Percentiles rank a stretch among this genome's conserved stretches.
phyloP scores from a whole-genome alignment of 306 rosid species.

The Pyrus betulifolia region DNA sequence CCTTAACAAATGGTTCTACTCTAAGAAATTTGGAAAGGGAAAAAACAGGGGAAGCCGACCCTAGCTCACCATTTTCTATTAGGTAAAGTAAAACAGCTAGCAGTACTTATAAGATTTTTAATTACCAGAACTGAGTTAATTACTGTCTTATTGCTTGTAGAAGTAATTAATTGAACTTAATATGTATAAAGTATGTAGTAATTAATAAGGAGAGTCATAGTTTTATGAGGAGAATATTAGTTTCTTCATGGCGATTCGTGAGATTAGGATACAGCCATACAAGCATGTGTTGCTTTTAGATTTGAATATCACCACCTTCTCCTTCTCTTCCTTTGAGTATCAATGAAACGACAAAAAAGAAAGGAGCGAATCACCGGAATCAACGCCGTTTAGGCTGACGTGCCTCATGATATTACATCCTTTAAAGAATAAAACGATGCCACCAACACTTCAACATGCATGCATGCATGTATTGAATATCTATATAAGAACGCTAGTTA shows the following conservation, averaged over 20 bases:
- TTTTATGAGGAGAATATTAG: constrained; percentile 44
- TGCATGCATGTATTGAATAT: neutral
- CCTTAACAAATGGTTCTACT: neutral
- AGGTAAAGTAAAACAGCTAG: neutral
- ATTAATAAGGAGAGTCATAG: neutral
- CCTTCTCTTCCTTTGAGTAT: constrained; percentile 51
- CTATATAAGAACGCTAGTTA: neutral
- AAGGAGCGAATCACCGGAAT: constrained; percentile 87
- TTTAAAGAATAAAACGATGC: neutral
- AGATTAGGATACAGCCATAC: constrained; percentile 59
- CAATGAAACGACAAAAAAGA: constrained; percentile 74
- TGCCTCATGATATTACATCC: constrained; percentile 51
- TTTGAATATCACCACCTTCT: constrained; percentile 31
- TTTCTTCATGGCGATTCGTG: constrained; percentile 39
- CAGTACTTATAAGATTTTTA: neutral
- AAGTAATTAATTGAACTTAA: neutral
- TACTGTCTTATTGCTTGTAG: neutral
- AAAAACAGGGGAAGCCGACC: neutral
- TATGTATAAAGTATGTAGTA: neutral
- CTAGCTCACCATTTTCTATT: neutral
- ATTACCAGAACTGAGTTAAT: neutral
- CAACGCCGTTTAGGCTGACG: constrained; percentile 96
- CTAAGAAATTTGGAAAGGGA: neutral
- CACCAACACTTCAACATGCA: neutral
- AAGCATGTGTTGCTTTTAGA: constrained; percentile 77